Percentiles rank a stretch among this genome's conserved stretches.
Evolutionary conservation across 257 asterid species (phyloP).

Genomic region (Petunia axillaris): DNA sequence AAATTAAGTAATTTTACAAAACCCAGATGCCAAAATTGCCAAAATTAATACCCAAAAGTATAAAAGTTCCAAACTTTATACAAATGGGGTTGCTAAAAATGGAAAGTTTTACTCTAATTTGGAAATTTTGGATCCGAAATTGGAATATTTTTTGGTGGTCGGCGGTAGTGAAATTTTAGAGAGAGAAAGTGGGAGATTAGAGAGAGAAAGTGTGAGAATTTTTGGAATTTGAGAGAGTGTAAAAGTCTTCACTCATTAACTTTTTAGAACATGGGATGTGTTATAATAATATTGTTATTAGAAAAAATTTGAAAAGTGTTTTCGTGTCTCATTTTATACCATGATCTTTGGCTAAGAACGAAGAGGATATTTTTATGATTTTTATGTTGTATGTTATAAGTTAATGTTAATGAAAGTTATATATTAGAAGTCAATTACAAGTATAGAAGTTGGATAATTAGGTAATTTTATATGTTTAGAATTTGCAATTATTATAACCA

Average conservation of each 20-base stretch:
- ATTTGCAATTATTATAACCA: too few relatives aligned
- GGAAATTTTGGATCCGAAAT: not conserved
- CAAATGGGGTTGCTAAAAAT: not conserved
- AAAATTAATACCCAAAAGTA: not conserved
- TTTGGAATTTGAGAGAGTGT: not conserved
- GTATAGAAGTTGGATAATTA: too few relatives aligned
- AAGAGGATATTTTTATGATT: not conserved
- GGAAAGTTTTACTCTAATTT: not conserved
- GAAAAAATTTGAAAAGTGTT: not conserved
- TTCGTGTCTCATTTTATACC: slow-evolving; percentile 17
- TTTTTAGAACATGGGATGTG: slow-evolving; percentile 10
- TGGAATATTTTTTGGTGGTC: not conserved
- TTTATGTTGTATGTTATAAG: not conserved
- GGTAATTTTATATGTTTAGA: too few relatives aligned
- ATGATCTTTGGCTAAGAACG: not conserved
- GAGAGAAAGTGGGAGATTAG: not conserved
- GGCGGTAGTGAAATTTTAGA: not conserved
- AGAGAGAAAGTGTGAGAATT: not conserved
- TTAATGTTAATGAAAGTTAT: not conserved
- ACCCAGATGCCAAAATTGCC: slow-evolving; percentile 22
- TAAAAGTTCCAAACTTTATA: not conserved
- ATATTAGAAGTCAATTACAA: too few relatives aligned
- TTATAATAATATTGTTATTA: not conserved
- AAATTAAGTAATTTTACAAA: slow-evolving; percentile 9
- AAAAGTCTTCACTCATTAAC: not conserved